Evolutionary conservation across 1,139 yeast genomes (phyloP).

Genomic region (Schizosaccharomyces versatilis): DNA sequence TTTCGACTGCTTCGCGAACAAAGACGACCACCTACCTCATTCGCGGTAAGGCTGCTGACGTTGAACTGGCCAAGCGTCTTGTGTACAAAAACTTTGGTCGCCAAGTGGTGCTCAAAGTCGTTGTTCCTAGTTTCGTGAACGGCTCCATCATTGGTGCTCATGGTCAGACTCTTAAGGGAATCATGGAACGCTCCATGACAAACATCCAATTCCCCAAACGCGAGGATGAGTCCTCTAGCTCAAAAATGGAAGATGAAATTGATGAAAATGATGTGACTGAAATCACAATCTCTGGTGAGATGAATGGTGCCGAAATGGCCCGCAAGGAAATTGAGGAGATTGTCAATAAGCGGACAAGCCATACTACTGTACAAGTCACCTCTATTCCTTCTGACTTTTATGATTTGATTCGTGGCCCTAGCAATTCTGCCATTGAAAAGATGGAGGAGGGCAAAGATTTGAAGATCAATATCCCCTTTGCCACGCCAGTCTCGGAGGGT

Average conservation of each 20-base stretch:
- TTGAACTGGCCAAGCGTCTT: constrained; percentile 51
- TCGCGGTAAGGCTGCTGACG: constrained; percentile 51
- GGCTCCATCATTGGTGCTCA: constrained; percentile 72
- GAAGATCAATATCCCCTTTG: constrained; percentile 20
- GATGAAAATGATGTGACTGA: constrained; percentile 25
- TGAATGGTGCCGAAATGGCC: constrained; percentile 61
- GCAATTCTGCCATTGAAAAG: constrained; percentile 10
- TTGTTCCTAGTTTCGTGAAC: constrained; percentile 59
- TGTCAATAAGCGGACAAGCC: constrained; percentile 31
- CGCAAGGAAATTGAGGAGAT: constrained; percentile 46
- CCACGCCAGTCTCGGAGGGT: constrained; percentile 5
- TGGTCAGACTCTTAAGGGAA: constrained; percentile 65
- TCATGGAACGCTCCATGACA: constrained; percentile 48
- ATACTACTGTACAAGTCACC: constrained; percentile 17
- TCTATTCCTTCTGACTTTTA: constrained; percentile 16
- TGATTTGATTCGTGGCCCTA: constrained; percentile 8
- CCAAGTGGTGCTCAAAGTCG: constrained; percentile 39
- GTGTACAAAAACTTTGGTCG: constrained; percentile 53
- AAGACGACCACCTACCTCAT: constrained; percentile 62
- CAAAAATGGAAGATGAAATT: constrained; percentile 13
- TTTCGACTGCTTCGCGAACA: constrained; percentile 56
- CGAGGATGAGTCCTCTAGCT: constrained; percentile 13
- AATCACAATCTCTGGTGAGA: constrained; percentile 62
- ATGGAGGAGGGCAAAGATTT: constrained; percentile 16
- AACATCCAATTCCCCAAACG: constrained; percentile 49